Evolutionary conservation across 257 asterid species (phyloP).

Genomic region (Cinchona pubescens): DNA sequence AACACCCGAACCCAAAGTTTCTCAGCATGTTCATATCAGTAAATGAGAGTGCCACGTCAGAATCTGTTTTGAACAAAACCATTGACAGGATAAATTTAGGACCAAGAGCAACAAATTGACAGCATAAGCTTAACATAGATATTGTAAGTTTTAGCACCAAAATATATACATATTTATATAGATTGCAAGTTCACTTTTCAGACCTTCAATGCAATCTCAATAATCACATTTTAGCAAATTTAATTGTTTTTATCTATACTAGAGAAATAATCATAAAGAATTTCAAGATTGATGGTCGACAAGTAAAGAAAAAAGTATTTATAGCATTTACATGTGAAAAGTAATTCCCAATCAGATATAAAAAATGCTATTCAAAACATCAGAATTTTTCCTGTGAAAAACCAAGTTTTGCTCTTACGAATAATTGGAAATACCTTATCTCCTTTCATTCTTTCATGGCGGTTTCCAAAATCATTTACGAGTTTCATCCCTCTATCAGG

Average conservation of each 20-base stretch:
- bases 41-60: background rate
- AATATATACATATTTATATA: too few relatives aligned
- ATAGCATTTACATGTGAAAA: background rate
- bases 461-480: conserved; percentile 25
- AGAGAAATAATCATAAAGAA: background rate
- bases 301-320: background rate
- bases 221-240: background rate
- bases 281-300: background rate
- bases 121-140: background rate
- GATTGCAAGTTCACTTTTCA: too few relatives aligned
- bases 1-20: background rate
- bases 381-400: background rate
- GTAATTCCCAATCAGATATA: background rate
- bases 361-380: background rate
- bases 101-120: conserved; percentile 1
- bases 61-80: background rate
- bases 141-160: background rate
- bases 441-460: conserved; percentile 16
- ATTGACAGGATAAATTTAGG: background rate
- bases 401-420: background rate
- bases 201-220: background rate
- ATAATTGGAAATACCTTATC: conserved; percentile 25
- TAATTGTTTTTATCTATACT: background rate
- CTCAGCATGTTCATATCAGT: background rate
- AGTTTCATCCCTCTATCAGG: conserved; percentile 26